A percentile compares a stretch with the other conserved stretches of the same genome.
These are phyloP conservation scores for Teunomyces lycoperdinae DNA, from an alignment of 805 yeast species.

Conservation along the genomic window DNA sequence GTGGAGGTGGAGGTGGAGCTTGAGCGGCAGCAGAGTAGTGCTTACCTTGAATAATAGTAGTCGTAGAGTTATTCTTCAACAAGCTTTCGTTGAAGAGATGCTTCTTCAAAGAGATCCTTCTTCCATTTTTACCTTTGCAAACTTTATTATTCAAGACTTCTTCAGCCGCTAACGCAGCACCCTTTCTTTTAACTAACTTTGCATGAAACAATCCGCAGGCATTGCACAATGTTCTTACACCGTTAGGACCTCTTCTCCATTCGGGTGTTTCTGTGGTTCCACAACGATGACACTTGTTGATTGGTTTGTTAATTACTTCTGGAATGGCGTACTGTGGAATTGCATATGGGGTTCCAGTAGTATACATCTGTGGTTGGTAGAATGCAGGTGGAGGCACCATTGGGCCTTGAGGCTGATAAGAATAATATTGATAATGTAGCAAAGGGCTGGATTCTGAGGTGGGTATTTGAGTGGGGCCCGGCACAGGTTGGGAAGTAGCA, in stretches of 20 bases:
- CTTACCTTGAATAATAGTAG: neutral
- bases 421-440: slow-evolving; percentile 12
- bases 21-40: neutral
- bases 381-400: slow-evolving; percentile 7
- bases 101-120: slow-evolving; percentile 37
- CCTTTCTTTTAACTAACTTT: slow-evolving; percentile 31
- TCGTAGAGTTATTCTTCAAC: slow-evolving; percentile 4
- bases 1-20: slow-evolving; percentile 2
- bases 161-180: slow-evolving; percentile 27
- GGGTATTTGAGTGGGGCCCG: neutral
- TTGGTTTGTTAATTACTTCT: slow-evolving; percentile 32
- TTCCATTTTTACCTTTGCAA: slow-evolving; percentile 43
- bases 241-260: slow-evolving; percentile 45
- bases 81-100: slow-evolving; percentile 15
- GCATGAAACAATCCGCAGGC: slow-evolving; percentile 46
- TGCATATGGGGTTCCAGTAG: slow-evolving; percentile 4
- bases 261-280: slow-evolving; percentile 47
- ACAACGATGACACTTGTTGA: slow-evolving; percentile 42
- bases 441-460: slow-evolving; percentile 8
- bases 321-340: slow-evolving; percentile 21
- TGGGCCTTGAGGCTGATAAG: slow-evolving; percentile 6
- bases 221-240: slow-evolving; percentile 43
- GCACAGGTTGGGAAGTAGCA: neutral
- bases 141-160: slow-evolving; percentile 43
- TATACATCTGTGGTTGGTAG: slow-evolving; percentile 12